These are phyloP conservation scores for Didymella segeticola DNA, from an alignment of 2,329 filamentous ascomycete species.

Conservation along the genomic window DNA sequence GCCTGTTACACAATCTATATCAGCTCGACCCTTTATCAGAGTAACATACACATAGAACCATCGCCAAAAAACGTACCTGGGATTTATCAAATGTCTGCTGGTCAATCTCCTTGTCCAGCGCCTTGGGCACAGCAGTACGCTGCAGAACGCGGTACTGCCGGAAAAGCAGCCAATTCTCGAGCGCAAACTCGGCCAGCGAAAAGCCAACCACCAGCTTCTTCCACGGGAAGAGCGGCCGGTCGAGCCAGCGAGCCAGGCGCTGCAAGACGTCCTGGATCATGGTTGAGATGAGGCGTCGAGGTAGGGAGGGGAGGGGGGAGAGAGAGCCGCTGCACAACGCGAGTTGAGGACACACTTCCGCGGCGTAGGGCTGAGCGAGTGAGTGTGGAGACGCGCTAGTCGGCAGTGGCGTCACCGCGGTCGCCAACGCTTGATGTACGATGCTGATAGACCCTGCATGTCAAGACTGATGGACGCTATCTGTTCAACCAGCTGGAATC, in stretches of 20 bases:
- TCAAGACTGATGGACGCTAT: no score
- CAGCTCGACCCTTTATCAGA: no score
- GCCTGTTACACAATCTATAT: no score
- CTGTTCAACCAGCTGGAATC: no score
- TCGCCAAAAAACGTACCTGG: no score
- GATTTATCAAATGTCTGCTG: slow-evolving; percentile 93
- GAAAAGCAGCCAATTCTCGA: slow-evolving; percentile 87
- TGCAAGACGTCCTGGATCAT: slow-evolving; percentile 52
- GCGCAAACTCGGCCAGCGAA: slow-evolving; percentile 85
- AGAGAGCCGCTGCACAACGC: slow-evolving; percentile 19
- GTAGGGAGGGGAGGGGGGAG: neutral
- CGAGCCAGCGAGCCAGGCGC: slow-evolving; percentile 82
- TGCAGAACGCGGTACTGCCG: slow-evolving; percentile 90
- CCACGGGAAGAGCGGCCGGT: slow-evolving; percentile 94
- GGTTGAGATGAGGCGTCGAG: slow-evolving; percentile 17
- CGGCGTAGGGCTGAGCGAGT: slow-evolving; percentile 21
- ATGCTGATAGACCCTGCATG: neutral
- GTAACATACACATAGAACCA: no score
- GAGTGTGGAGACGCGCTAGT: slow-evolving; percentile 14
- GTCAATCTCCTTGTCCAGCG: slow-evolving; percentile 85
- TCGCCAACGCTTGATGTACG: neutral
- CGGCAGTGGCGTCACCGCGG: slow-evolving; percentile 5
- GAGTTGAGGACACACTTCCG: slow-evolving; percentile 35
- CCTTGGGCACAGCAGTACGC: slow-evolving; percentile 79
- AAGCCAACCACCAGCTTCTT: slow-evolving; percentile 96